Conservation (phyloP, 768 basidiomycete genomes). For the Albatrellus ellisii region DNA sequence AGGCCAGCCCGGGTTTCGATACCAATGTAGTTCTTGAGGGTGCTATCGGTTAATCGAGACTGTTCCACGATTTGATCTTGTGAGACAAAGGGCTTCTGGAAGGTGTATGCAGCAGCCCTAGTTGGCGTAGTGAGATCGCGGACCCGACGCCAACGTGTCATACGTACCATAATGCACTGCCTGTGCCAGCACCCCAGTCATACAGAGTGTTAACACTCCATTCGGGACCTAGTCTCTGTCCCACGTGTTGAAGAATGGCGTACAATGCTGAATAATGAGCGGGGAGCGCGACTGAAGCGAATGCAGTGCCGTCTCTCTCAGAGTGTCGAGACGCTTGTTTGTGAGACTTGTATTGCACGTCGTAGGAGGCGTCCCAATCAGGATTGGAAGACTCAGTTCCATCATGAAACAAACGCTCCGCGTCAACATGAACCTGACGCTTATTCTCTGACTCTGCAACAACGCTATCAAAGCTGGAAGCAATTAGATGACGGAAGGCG, state of each 20-base stretch:
- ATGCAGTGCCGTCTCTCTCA: slow-evolving; percentile 69
- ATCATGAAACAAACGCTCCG: slow-evolving; percentile 52
- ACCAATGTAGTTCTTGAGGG: slow-evolving; percentile 49
- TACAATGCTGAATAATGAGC: slow-evolving; percentile 73
- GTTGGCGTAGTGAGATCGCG: not conserved
- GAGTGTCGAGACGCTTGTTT: slow-evolving; percentile 45
- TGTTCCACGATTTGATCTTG: slow-evolving; percentile 15
- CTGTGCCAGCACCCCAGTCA: slow-evolving; percentile 79
- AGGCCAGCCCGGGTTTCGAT: slow-evolving; percentile 72
- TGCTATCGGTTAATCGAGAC: slow-evolving; percentile 33
- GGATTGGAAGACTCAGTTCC: slow-evolving; percentile 15
- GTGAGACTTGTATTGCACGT: slow-evolving; percentile 45
- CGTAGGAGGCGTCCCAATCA: slow-evolving; percentile 45
- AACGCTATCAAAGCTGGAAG: not conserved
- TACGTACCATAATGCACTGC: slow-evolving; percentile 68
- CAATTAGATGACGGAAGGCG: not conserved
- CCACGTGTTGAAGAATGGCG: slow-evolving; percentile 59
- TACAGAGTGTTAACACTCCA: slow-evolving; percentile 50
- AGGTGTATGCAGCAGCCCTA: slow-evolving; percentile 59
- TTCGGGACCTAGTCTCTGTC: slow-evolving; percentile 45
- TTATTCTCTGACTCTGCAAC: slow-evolving; percentile 50
- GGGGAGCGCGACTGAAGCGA: slow-evolving; percentile 76
- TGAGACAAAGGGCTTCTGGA: slow-evolving; percentile 29
- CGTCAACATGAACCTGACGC: slow-evolving; percentile 51
- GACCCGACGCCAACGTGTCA: slow-evolving; percentile 5